Evolutionary conservation across 768 basidiomycete genomes (phyloP).

Genomic region (Hemileccinum rubropunctum): DNA sequence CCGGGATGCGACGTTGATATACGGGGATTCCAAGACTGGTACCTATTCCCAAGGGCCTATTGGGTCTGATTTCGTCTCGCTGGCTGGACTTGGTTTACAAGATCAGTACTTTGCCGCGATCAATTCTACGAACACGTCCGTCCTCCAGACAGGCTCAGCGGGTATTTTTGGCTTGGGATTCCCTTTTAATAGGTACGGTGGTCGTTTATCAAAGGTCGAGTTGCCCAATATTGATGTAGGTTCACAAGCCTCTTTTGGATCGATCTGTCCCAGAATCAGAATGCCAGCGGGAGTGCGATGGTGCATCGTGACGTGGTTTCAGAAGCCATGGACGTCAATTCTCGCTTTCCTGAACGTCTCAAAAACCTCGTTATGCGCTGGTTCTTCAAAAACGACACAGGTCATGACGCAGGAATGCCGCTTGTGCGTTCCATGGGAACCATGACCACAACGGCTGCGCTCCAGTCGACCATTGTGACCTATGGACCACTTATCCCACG

Average conservation of each 20-base stretch:
- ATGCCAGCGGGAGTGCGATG: background rate
- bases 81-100: conserved; percentile 50
- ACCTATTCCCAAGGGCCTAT: conserved; percentile 66
- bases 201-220: background rate
- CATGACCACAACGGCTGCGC: conserved; percentile 17
- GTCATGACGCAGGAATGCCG: background rate
- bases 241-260: conserved; percentile 45
- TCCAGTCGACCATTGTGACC: conserved; percentile 42
- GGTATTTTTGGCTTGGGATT: conserved; percentile 80
- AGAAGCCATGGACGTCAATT: background rate
- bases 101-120: conserved; percentile 66
- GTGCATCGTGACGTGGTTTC: background rate
- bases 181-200: conserved; percentile 60
- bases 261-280: conserved; percentile 31
- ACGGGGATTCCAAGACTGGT: conserved; percentile 71
- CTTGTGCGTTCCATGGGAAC: conserved; percentile 6
- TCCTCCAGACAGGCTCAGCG: conserved; percentile 51
- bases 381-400: conserved; percentile 13
- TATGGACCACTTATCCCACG: conserved; percentile 47
- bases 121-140: conserved; percentile 63
- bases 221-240: background rate
- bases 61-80: conserved; percentile 52
- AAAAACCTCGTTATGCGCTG: conserved; percentile 17
- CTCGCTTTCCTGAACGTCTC: conserved; percentile 4
- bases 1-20: conserved; percentile 49